phyloP scores from a whole-genome alignment of 176 grass and related monocot species.

The Lolium perenne region DNA sequence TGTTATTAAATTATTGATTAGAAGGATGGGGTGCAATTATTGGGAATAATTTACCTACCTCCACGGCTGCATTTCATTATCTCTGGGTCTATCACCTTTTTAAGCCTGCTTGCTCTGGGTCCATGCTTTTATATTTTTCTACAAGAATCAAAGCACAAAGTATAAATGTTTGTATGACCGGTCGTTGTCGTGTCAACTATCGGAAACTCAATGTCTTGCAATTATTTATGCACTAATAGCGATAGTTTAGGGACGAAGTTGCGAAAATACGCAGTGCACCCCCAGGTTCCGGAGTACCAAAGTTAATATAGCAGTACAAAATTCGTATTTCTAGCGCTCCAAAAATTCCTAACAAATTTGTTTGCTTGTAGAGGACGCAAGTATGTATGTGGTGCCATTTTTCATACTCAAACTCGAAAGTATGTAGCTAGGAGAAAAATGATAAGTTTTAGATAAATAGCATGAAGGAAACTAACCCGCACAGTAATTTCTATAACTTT shows the following conservation, averaged over 20 bases:
- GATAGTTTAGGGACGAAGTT: background rate
- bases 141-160: background rate
- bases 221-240: background rate
- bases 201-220: background rate
- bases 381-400: too few species aligned
- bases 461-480: too few species aligned
- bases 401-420: too few species aligned
- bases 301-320: too few species aligned
- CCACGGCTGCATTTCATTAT: background rate
- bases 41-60: constrained; percentile 37
- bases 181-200: background rate
- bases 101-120: background rate
- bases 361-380: too few species aligned
- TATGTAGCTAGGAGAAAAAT: too few species aligned
- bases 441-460: too few species aligned
- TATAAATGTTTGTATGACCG: background rate
- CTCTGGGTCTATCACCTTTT: background rate
- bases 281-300: too few species aligned
- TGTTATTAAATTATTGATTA: constrained; percentile 7
- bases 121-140: background rate
- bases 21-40: constrained; percentile 37
- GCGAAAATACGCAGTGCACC: too few species aligned
- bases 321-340: too few species aligned
- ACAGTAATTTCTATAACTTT: too few species aligned
- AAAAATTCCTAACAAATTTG: too few species aligned